Evolutionary conservation across 768 basidiomycete genomes (phyloP).

Genomic region (Panellus pusillus): DNA sequence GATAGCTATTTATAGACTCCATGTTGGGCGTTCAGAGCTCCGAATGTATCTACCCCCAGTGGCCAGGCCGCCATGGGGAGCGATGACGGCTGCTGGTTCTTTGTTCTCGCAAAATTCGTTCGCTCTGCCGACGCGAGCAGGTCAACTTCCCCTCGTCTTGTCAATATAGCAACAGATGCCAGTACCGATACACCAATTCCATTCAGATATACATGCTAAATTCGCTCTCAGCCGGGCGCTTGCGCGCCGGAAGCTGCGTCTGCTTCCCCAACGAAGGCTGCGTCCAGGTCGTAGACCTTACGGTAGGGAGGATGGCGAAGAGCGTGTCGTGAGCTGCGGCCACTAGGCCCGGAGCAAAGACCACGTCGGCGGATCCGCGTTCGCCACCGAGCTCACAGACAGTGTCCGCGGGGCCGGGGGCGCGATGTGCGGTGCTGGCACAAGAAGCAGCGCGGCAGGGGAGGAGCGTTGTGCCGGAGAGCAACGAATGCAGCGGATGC

Average conservation of each 20-base stretch:
- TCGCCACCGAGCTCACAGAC: conserved; percentile 31
- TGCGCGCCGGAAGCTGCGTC: neutral
- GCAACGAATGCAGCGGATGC: conserved; percentile 56
- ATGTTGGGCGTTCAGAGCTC: no score
- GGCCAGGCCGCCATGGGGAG: no score
- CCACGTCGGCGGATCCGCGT: conserved; percentile 35
- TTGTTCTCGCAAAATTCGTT: no score
- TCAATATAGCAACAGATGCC: no score
- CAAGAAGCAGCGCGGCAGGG: conserved; percentile 40
- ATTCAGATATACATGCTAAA: conserved; percentile 10
- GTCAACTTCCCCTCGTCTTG: no score
- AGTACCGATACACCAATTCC: no score
- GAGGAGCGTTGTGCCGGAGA: conserved; percentile 27
- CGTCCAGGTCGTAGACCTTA: neutral
- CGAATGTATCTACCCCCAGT: no score
- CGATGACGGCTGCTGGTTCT: no score
- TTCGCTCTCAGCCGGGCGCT: conserved; percentile 8
- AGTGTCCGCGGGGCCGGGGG: conserved; percentile 42
- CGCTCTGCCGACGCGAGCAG: no score
- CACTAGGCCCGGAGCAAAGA: conserved; percentile 35
- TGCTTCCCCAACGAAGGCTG: conserved; percentile 7
- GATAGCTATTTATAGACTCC: no score
- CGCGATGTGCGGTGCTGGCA: conserved; percentile 48
- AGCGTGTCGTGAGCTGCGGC: no score
- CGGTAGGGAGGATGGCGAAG: conserved; percentile 42